These are phyloP conservation scores for Rhododendron griersonianum DNA, from an alignment of 148 eudicot species.

Conservation along the genomic window DNA sequence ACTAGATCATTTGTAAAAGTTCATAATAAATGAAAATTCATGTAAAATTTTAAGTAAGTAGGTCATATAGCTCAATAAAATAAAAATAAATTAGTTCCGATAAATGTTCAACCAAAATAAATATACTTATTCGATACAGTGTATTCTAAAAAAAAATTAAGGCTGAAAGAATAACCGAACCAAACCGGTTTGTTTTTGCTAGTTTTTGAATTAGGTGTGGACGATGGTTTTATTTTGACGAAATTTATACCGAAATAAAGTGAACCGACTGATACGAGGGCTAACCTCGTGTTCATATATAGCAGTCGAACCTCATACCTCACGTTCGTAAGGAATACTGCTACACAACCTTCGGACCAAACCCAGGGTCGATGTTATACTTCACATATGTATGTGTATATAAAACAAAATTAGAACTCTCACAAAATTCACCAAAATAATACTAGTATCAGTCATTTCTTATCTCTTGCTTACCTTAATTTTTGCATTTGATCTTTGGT, in stretches of 20 bases:
- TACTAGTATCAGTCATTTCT: too few species aligned
- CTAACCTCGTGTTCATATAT: too few species aligned
- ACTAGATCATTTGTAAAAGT: too few species aligned
- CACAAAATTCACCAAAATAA: background rate
- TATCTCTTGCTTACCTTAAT: background rate
- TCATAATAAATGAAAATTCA: too few species aligned
- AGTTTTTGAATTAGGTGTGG: background rate
- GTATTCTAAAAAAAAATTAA: background rate
- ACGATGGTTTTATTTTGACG: background rate
- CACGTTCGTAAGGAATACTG: too few species aligned
- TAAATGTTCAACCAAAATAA: background rate
- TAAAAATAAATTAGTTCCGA: too few species aligned
- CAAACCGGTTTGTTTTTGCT: background rate
- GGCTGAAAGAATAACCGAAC: too few species aligned
- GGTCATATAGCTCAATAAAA: too few species aligned
- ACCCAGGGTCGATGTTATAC: background rate
- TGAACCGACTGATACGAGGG: background rate
- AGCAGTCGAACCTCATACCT: too few species aligned
- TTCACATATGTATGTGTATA: too few species aligned
- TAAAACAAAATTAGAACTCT: background rate
- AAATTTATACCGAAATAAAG: background rate
- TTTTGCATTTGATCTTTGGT: background rate
- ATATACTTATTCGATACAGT: background rate
- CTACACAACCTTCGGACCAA: too few species aligned
- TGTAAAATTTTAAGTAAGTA: too few species aligned